Evolutionary conservation across 106 monocot genomes (phyloP), one percentile per base, ranked within the genome.

Genomic region (Phalaenopsis equestris): DNA sequence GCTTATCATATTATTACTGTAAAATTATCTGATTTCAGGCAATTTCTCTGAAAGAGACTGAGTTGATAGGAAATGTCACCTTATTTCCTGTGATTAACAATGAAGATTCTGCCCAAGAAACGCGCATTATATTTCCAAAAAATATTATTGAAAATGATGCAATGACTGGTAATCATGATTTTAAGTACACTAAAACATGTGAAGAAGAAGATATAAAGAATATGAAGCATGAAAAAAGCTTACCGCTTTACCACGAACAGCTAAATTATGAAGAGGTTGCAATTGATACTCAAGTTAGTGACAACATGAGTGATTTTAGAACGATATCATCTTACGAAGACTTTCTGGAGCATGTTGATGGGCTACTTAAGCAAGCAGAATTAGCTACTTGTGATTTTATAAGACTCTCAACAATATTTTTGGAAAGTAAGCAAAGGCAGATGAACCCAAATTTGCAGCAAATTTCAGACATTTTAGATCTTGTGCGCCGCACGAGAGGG

Each of bases 41-140:
- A 67, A 94, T 94, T 86, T 86, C 94, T 67, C 30, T 91, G 64
- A 94, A 91, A 81, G 90, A 91, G 82, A 77, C 83, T 68, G 82
- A 91, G 72, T 83, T 91, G 64, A 94, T 91, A 67, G 86, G 79
- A 74, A 80, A 87, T 73, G 89, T 89, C 39, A 77, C 67, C 45
- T 70, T 55, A 56, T 76, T 81, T n/a, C 73, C 78, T 77, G 79
- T 55, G 47, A 18, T 80, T 49, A 47, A 41, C n/a, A 18, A 17
- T 39, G 79, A 84, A 49, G 81, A 85, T 24, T 43, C 82, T 38
- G 42, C 42, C 61, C 79, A 61, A 2, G 79, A 83, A 65, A 78
- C 89, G 65, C 83, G 82, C 9, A 82, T 87, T 23, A 61, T 88
- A 64, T 83, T 83, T 43, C 38, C 87, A 76, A 89, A 82, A 24